Base-by-base conservation (phyloP, 371 early-diverging fungal species). In the Actinomucor elegans region DNA sequence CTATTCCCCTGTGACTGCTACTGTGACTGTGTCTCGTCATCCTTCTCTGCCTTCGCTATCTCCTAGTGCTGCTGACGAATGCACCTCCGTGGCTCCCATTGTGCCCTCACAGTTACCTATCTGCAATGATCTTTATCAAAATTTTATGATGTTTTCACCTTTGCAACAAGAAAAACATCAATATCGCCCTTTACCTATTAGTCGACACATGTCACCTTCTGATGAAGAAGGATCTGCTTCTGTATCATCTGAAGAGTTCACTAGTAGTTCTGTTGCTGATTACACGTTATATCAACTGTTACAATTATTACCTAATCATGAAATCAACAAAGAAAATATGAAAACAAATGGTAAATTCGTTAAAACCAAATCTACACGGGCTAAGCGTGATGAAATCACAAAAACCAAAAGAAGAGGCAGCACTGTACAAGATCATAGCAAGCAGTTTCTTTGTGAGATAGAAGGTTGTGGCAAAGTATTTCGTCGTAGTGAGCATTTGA, bases 401-500 rank as follows among this genome's bases (percentile, higher is more conserved):
- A 34, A n/a, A 34, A 36, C 26, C 24, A 48, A 21, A 34, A 34
- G 20, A 34, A 27, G 48, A 36, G 4, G 41, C 31, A 31, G 5
- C 31, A 7, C 31, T 31, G n/a, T n/a, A n/a, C n/a, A n/a, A n/a
- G n/a, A n/a, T n/a, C n/a, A 38, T 21, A 46, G 11, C 66, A 75
- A 45, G 54, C 70, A 51, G n/a, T 79, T 79, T 55, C 57, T 62
- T 1, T 85, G 86, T 48, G 63, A 62, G 0, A 53, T 69, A 53
- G 67, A 67, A 5, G 73, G 71, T 20, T 94, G 95, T 55, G 83
- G 83, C 34, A 81, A 87, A 43, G 69, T 81, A 32, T 95, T 93
- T 67, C 91, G 89, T 69, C 76, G 93, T 15, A 81, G 79, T 48
- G 93, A 94, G 63, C 92, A 93, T 64, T 73, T 93, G 48, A 88